Percentiles rank a stretch among this genome's conserved stretches.
phyloP scores from a whole-genome alignment of 352 stramenopile genomes.

The Phytophthora sp. region DNA sequence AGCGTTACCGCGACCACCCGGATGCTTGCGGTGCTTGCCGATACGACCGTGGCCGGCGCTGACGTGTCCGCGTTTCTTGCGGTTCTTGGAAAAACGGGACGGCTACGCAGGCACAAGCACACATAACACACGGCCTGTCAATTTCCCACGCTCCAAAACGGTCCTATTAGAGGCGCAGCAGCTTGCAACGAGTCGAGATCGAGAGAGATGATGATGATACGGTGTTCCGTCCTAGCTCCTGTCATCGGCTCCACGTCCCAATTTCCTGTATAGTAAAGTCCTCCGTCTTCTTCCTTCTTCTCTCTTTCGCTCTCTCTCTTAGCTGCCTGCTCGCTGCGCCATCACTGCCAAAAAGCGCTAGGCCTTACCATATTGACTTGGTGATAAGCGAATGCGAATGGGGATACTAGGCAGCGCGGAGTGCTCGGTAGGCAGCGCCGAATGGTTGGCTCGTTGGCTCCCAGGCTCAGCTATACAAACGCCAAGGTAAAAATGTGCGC shows the following conservation, averaged over 20 bases:
- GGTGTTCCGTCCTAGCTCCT: no score
- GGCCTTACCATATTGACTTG: conserved; percentile 90
- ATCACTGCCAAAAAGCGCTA: conserved; percentile 8
- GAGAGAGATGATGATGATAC: no score
- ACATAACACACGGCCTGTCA: conserved; percentile 61
- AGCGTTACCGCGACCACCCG: conserved; percentile 99
- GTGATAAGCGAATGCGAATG: conserved; percentile 90
- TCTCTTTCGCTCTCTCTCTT: conserved; percentile 1
- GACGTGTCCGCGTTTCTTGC: conserved; percentile 99
- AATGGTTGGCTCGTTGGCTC: conserved; percentile 89
- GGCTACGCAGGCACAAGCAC: conserved; percentile 65
- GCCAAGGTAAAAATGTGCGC: not conserved
- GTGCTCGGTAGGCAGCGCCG: not conserved
- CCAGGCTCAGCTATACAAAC: conserved; percentile 52
- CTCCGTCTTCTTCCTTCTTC: no score
- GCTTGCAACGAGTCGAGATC: not conserved
- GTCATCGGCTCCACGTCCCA: no score
- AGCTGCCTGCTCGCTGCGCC: not conserved
- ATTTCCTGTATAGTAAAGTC: conserved; percentile 3
- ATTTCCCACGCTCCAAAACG: conserved; percentile 27
- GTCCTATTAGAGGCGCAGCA: no score
- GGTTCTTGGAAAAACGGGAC: conserved; percentile 96
- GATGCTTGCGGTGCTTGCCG: conserved; percentile 99
- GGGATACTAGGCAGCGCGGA: not conserved
- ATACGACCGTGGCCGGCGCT: conserved; percentile 99